These are phyloP conservation scores for Mycena venus DNA, from an alignment of 768 basidiomycete species.

Conservation along the genomic window DNA sequence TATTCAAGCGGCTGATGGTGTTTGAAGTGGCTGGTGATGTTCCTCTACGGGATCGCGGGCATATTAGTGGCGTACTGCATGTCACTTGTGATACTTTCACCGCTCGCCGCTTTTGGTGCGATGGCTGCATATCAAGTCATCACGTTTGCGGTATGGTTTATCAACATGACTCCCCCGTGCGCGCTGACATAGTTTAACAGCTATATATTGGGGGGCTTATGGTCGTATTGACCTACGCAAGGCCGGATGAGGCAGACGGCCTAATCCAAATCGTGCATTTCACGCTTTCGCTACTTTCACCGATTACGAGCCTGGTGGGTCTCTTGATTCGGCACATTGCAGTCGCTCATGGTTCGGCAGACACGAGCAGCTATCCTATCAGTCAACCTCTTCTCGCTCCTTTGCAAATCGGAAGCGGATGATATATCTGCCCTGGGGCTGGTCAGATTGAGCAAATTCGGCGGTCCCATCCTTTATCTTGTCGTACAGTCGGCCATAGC, in stretches of 20 bases:
- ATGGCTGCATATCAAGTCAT: conserved; percentile 81
- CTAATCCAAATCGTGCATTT: conserved; percentile 79
- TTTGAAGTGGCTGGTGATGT: conserved; percentile 74
- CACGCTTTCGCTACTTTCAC: conserved; percentile 75
- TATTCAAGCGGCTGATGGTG: background rate
- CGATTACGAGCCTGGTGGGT: conserved; percentile 75
- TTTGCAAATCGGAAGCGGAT: conserved; percentile 66
- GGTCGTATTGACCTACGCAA: conserved; percentile 73
- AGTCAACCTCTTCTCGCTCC: conserved; percentile 79
- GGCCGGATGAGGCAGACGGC: conserved; percentile 61
- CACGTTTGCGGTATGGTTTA: conserved; percentile 71
- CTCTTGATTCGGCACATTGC: conserved; percentile 4
- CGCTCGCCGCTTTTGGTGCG: conserved; percentile 79
- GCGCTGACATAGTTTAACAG: conserved; percentile 44
- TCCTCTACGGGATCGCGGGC: conserved; percentile 78
- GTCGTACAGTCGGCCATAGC: conserved; percentile 70
- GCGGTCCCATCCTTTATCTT: conserved; percentile 83
- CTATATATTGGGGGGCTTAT: conserved; percentile 74
- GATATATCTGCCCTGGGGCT: conserved; percentile 61
- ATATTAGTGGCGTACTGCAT: conserved; percentile 78
- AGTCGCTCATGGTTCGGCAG: conserved; percentile 47
- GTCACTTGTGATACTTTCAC: conserved; percentile 70
- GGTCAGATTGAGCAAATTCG: conserved; percentile 70
- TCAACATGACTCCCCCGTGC: background rate
- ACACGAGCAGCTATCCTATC: conserved; percentile 78